Evolutionary conservation across 75 land plant species (phyloP).

Genomic region (Adiantum capillusveneris): DNA sequence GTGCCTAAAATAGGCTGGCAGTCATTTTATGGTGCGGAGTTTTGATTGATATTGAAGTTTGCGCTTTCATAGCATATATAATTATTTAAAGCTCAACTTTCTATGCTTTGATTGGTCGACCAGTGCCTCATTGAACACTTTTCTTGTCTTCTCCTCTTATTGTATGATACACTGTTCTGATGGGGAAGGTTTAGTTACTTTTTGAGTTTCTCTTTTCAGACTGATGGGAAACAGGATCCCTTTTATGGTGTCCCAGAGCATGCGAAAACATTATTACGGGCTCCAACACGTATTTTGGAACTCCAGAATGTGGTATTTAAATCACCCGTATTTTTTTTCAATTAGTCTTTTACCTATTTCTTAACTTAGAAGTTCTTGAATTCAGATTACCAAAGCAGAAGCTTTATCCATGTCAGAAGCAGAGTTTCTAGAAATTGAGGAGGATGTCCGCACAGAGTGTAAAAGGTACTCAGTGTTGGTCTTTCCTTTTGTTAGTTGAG

Average conservation of each 20-base stretch:
- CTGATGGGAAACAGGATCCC: constrained; percentile 19
- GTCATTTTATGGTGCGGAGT: neutral
- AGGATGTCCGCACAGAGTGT: constrained; percentile 85
- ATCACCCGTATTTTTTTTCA: neutral
- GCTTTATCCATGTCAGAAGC: constrained; percentile 36
- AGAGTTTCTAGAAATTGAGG: constrained; percentile 63
- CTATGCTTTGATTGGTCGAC: too few relatives aligned
- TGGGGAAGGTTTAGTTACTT: too few relatives aligned
- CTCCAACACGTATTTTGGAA: constrained; percentile 62
- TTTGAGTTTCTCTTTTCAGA: neutral
- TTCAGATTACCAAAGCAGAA: constrained; percentile 49
- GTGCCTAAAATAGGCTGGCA: neutral
- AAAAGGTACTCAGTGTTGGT: constrained; percentile 32
- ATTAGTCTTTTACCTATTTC: too few relatives aligned
- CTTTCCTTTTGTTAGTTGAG: neutral
- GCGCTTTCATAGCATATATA: neutral
- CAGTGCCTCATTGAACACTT: too few relatives aligned
- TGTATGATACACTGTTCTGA: too few relatives aligned
- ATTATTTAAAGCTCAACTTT: neutral
- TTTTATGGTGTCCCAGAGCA: constrained; percentile 68
- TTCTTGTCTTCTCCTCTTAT: too few relatives aligned
- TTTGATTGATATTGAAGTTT: too few relatives aligned
- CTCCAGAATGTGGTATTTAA: constrained; percentile 70
- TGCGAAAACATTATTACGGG: constrained; percentile 59
- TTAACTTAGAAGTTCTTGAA: too few relatives aligned